Conservation (phyloP, 257 asterid genomes). For the Oldenlandia corymbosa region DNA sequence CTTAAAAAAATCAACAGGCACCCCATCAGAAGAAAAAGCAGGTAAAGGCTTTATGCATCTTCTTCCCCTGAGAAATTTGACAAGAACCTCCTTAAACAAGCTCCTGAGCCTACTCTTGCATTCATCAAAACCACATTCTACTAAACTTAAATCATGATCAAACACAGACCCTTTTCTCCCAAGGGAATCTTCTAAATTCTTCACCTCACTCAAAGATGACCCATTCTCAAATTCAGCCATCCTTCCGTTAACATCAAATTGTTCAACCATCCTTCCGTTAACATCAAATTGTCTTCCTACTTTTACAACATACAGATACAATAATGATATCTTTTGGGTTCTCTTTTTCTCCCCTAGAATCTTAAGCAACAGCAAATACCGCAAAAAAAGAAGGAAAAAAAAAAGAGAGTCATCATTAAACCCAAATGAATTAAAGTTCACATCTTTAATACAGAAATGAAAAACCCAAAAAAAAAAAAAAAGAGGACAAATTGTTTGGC, state of each 20-base stretch:
- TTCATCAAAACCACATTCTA: conserved; percentile 39
- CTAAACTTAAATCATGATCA: conserved; percentile 28
- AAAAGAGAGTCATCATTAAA: neutral
- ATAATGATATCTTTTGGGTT: neutral
- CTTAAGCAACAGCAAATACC: neutral
- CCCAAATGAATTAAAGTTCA: neutral
- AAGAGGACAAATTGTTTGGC: neutral
- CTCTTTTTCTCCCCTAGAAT: conserved; percentile 6
- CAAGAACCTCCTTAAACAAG: conserved; percentile 52
- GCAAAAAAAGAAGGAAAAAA: no score
- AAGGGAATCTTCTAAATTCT: conserved; percentile 16
- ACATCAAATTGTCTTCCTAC: conserved; percentile 14
- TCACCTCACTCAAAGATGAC: conserved; percentile 17
- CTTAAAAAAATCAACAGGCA: conserved; percentile 52
- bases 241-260: conserved; percentile 41
- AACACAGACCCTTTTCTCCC: conserved; percentile 21
- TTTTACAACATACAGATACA: neutral
- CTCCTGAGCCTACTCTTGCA: conserved; percentile 45
- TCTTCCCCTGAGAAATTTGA: conserved; percentile 34
- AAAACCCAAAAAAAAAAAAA: neutral
- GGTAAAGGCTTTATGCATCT: conserved; percentile 47
- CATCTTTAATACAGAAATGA: neutral
- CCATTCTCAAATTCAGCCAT: conserved; percentile 32
- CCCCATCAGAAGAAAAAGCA: conserved; percentile 40
- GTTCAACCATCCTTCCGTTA: conserved; percentile 42